Evolutionary conservation across 1,139 yeast genomes (phyloP), one percentile per base, ranked within the genome.

Genomic region (Pichia cactophila): DNA sequence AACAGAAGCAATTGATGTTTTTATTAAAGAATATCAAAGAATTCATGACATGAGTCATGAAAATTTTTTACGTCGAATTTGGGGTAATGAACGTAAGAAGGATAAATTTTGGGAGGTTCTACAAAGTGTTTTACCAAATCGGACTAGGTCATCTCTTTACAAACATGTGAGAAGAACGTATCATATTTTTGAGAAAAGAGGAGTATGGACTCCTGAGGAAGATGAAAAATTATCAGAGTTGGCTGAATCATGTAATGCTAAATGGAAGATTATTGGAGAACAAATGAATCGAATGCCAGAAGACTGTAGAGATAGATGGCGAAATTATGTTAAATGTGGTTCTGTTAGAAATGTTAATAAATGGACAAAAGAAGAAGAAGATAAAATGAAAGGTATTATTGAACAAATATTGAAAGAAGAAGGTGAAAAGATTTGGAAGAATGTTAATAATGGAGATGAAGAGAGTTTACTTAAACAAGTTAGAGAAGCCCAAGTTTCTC

Each of bases 251-350:
- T 78, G 80, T 56, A 86, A 82, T 51, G 88, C 92, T 14, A 87
- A 84, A 61, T 89, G 97, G 97, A 86, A 86, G 58, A 74, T 74
- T 42, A 85, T 89, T 54, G 96, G 96, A 3, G 75, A 75, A 49
- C 68, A 73, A 9, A 72, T 89, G 80, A 87, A 87, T 12, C 76
- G 97, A 60, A 90, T 90, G 97, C 97, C 97, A 0, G 97, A 90
- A 61, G 97, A 90, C 68, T 89, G 97, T 65, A 76, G 97, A 56
- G 97, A 90, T 64, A 74, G 97, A 56, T 90, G 96, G 96, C 76
- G 97, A 66, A 90, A 90, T 65, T 90, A 90, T 62, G 85, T 89
- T 54, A 89, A 89, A 65, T 89, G 97, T 69, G 97, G 97, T 31
- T 72, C 72, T 16, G 78, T 78, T 50, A 73, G 97, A 55, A 78